These are phyloP conservation scores for Parietichytrium sp. DNA, from an alignment of 108 stramenopile species.

Conservation along the genomic window DNA sequence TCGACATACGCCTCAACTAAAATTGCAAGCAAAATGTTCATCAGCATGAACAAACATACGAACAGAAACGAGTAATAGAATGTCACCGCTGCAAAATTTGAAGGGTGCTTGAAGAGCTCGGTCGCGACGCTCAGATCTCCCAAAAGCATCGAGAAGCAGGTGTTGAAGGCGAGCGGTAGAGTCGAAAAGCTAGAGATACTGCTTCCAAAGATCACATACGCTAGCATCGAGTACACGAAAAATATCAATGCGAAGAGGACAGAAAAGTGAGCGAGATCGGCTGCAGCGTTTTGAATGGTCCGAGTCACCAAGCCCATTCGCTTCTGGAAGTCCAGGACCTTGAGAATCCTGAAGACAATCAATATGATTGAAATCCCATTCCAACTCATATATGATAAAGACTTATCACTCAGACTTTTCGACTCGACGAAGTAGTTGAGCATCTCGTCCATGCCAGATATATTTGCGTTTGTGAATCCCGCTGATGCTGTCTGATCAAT, in stretches of 20 bases:
- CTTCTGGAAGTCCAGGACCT: conserved; percentile 32
- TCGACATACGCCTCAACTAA: conserved; percentile 37
- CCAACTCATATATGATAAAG: not conserved
- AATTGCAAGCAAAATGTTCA: conserved; percentile 40
- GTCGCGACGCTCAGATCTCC: conserved; percentile 10
- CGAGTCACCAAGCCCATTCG: conserved; percentile 34
- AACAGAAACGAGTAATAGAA: conserved; percentile 41
- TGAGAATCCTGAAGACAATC: conserved; percentile 25
- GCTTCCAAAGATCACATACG: conserved; percentile 19
- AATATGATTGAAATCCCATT: conserved; percentile 15
- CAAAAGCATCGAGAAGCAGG: conserved; percentile 39
- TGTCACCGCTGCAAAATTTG: not conserved
- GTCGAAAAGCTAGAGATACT: not conserved
- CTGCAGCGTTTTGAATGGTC: conserved; percentile 24
- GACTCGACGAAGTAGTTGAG: not conserved
- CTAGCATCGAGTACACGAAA: not conserved
- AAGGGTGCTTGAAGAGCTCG: not conserved
- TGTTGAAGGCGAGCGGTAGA: not conserved
- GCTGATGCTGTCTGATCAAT: not conserved
- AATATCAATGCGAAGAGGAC: conserved; percentile 16
- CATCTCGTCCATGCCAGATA: not conserved
- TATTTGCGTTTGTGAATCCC: not conserved
- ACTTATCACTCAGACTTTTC: not conserved
- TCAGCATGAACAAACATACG: conserved; percentile 28
- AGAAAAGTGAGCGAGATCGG: conserved; percentile 27